Percentiles rank a stretch among this genome's conserved stretches.
These are phyloP conservation scores for Populus hybrid DNA, from an alignment of 441 rosid genomes.

Conservation along the genomic window DNA sequence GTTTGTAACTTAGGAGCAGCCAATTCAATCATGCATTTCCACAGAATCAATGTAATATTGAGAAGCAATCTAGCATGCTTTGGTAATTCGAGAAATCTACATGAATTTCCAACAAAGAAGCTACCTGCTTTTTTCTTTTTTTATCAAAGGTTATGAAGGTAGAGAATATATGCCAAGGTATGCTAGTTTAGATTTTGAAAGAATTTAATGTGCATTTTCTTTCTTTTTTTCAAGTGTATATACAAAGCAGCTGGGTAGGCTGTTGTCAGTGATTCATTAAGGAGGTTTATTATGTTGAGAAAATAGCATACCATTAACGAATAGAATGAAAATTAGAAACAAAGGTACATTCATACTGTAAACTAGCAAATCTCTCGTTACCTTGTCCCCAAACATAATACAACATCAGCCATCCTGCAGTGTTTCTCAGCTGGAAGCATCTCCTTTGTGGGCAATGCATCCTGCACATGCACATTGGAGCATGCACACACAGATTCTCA, in stretches of 20 bases:
- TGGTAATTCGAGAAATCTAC: not conserved
- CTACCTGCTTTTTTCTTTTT: not conserved
- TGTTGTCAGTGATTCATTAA: not conserved
- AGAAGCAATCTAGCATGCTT: not conserved
- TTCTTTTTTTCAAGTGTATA: not conserved
- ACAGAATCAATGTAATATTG: not conserved
- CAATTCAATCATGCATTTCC: not conserved
- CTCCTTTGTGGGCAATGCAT: slow-evolving; percentile 82
- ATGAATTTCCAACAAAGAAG: not conserved
- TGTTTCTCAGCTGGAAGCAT: slow-evolving; percentile 84
- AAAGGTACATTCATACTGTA: not conserved
- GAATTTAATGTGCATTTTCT: not conserved
- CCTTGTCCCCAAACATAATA: slow-evolving; percentile 95
- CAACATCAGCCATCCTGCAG: slow-evolving; percentile 86
- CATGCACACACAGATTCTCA: not conserved
- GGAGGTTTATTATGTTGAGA: not conserved
- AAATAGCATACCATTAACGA: not conserved
- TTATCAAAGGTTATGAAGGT: not conserved
- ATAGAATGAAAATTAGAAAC: not conserved
- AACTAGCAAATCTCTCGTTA: slow-evolving; percentile 20
- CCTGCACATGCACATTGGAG: slow-evolving; percentile 39
- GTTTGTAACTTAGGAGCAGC: not conserved
- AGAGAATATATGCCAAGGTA: not conserved
- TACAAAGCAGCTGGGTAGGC: not conserved
- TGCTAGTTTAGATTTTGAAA: slow-evolving; percentile 1